Conservation (phyloP, 2,329 filamentous ascomycete species). For the Drechslerella dactyloides region DNA sequence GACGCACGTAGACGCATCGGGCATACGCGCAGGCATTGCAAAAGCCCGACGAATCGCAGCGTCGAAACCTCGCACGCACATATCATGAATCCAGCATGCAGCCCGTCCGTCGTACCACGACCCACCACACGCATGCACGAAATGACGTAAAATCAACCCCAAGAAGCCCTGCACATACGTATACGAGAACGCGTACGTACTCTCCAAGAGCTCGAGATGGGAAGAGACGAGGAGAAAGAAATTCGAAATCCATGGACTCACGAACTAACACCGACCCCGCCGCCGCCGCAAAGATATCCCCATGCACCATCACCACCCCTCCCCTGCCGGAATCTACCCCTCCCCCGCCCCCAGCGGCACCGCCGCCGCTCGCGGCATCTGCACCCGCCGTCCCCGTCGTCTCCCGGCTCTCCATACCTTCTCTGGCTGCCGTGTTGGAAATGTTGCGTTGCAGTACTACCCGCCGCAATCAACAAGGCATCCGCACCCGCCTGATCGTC, state of each 20-base stretch:
- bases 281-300: slow-evolving; percentile 42
- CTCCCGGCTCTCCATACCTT: neutral
- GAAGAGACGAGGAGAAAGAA: neutral
- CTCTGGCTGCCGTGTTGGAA: neutral
- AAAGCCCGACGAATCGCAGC: too few species aligned
- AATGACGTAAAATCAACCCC: too few species aligned
- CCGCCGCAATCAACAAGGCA: too few species aligned
- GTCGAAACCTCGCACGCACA: too few species aligned
- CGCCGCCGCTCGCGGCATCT: neutral
- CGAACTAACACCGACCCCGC: slow-evolving; percentile 34
- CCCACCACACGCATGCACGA: too few species aligned
- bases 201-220: neutral
- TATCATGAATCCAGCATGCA: too few species aligned
- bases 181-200: neutral
- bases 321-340: neutral
- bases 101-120: too few species aligned
- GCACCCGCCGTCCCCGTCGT: neutral
- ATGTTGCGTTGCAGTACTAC: neutral
- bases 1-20: too few species aligned
- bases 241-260: slow-evolving; percentile 10
- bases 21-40: too few species aligned
- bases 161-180: too few species aligned
- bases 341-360: neutral
- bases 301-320: slow-evolving; percentile 24
- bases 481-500: too few species aligned